Conservation (phyloP, 176 grass and related monocot genomes). For the Oryza officinalis region DNA sequence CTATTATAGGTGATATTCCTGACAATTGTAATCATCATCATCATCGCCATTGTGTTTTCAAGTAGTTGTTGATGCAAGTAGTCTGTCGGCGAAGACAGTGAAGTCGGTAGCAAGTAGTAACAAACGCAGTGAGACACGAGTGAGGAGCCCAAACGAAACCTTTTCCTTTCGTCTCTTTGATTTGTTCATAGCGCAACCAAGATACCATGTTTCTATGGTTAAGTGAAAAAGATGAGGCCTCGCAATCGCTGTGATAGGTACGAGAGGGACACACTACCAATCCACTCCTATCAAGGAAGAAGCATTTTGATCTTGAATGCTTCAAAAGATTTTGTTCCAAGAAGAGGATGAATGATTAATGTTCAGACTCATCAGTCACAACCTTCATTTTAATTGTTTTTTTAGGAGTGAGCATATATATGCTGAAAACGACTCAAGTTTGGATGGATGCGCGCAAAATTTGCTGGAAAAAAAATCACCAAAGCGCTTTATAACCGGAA, state of each 20-base stretch:
- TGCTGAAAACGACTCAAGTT: background rate
- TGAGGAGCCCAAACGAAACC: background rate
- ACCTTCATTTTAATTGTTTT: background rate
- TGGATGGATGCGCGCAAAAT: background rate
- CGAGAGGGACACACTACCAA: constrained; percentile 33
- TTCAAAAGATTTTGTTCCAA: background rate
- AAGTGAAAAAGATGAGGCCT: background rate
- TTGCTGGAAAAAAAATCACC: background rate
- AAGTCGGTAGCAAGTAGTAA: background rate
- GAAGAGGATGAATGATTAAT: constrained; percentile 18
- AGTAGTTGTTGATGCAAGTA: background rate
- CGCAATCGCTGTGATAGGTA: constrained; percentile 17
- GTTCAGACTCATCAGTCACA: background rate
- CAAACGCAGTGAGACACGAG: background rate
- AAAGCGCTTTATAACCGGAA: background rate
- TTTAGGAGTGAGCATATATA: background rate
- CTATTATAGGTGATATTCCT: background rate
- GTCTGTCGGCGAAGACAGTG: background rate
- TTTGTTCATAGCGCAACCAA: constrained; percentile 11
- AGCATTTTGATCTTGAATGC: background rate
- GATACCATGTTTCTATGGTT: background rate
- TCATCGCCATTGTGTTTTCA: background rate
- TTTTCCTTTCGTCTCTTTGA: constrained; percentile 3
- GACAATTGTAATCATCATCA: background rate
- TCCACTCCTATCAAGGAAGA: background rate